Conservation (phyloP, 129 eudicot species). For the Chrysanthemum makinoi region DNA sequence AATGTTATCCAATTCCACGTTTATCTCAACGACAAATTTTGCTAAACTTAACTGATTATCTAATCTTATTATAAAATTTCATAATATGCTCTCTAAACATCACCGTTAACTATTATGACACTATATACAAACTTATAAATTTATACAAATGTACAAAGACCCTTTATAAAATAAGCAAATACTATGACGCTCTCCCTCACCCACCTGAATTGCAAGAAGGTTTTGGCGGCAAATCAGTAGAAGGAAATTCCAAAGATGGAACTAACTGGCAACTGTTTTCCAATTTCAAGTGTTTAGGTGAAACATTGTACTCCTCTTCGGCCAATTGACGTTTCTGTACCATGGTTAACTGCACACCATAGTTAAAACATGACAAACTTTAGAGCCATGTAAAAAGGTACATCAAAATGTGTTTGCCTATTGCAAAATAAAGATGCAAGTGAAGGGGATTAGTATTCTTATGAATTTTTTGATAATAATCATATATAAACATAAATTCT, state of each 20-base stretch:
- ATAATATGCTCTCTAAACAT: no score
- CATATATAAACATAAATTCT: no score
- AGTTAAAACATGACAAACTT: conserved; percentile 2
- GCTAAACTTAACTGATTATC: no score
- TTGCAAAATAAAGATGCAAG: no score
- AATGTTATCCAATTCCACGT: no score
- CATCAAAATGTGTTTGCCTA: background rate
- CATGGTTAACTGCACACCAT: conserved; percentile 46
- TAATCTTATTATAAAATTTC: no score
- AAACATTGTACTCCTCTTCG: conserved; percentile 42
- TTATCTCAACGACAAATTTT: no score
- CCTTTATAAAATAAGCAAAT: background rate
- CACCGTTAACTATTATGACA: no score
- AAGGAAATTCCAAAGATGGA: conserved; percentile 41
- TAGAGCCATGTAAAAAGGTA: background rate
- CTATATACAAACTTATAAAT: background rate
- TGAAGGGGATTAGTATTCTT: no score
- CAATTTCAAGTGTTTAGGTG: conserved; percentile 51
- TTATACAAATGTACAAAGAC: background rate
- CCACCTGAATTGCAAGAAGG: conserved; percentile 38
- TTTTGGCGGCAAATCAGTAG: conserved; percentile 13
- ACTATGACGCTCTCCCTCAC: conserved; percentile 7
- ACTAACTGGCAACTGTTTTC: conserved; percentile 33
- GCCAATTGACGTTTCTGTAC: conserved; percentile 53
- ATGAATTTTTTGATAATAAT: no score